phyloP scores from a whole-genome alignment of 2,329 filamentous ascomycete genomes.

The Clarireedia monteithiana region DNA sequence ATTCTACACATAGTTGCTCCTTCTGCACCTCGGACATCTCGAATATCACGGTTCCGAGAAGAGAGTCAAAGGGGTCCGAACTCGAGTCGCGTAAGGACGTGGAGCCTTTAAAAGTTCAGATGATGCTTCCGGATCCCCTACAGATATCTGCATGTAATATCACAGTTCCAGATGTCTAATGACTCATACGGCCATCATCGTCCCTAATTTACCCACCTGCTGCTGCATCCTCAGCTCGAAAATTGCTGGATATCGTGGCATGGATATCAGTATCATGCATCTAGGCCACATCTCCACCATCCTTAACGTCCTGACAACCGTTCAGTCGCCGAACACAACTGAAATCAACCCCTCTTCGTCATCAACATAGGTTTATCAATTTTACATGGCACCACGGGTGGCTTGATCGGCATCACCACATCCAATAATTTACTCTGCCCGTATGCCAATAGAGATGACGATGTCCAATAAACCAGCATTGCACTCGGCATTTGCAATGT shows the following conservation, averaged over 20 bases:
- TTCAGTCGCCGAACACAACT: neutral
- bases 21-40: too few relatives aligned
- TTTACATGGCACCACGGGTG: slow-evolving; percentile 27
- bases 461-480: slow-evolving; percentile 43
- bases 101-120: too few relatives aligned
- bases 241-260: too few relatives aligned
- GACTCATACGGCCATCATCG: slow-evolving; percentile 3
- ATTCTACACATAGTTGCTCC: too few relatives aligned
- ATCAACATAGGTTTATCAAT: neutral
- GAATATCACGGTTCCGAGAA: too few relatives aligned
- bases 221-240: too few relatives aligned
- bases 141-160: too few relatives aligned
- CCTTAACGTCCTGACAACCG: neutral
- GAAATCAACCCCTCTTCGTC: neutral
- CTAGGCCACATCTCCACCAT: neutral
- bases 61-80: too few relatives aligned
- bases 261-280: neutral
- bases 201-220: neutral
- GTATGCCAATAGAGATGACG: slow-evolving; percentile 35
- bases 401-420: slow-evolving; percentile 31
- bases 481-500: slow-evolving; percentile 35
- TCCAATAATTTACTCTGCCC: slow-evolving; percentile 34
- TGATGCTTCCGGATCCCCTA: too few relatives aligned
- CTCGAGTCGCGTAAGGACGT: too few relatives aligned
- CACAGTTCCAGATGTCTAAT: too few relatives aligned